phyloP scores from a whole-genome alignment of 2,329 filamentous ascomycete species.

The Emmonsiellopsis sp. region DNA sequence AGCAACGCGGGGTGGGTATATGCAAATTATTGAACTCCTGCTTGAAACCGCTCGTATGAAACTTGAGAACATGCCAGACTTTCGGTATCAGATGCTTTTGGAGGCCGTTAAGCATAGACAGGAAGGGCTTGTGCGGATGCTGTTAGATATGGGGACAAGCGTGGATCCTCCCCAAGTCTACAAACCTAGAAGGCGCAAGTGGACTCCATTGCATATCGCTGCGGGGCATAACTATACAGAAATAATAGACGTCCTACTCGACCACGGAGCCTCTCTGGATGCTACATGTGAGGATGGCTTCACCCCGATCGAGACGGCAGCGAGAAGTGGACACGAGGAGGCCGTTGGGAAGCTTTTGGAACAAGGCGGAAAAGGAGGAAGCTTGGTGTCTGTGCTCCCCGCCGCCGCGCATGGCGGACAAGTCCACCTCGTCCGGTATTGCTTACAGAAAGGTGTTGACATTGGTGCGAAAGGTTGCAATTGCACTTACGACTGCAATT shows the following conservation, averaged over 20 bases:
- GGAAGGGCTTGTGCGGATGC: not conserved
- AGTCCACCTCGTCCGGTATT: not conserved
- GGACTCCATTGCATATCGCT: not conserved
- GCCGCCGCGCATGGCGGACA: not conserved
- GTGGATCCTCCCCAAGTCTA: not conserved
- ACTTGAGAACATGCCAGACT: not conserved
- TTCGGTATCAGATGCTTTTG: not conserved
- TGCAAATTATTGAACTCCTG: not conserved
- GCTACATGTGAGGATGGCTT: not conserved
- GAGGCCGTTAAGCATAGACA: not conserved
- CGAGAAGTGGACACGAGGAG: not conserved
- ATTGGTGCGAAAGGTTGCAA: not conserved
- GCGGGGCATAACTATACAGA: not conserved
- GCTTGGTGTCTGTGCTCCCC: not conserved
- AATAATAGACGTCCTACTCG: not conserved
- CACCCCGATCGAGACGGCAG: not conserved
- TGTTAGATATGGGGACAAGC: not conserved
- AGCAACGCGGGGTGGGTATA: not conserved
- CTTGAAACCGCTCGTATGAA: not conserved
- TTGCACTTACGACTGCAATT: not conserved
- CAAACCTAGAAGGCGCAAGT: not conserved
- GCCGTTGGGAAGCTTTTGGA: not conserved
- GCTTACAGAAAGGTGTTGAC: not conserved
- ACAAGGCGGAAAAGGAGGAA: not conserved
- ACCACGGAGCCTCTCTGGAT: not conserved